Percentiles rank a stretch among this genome's conserved stretches.
Evolutionary conservation across 2,329 filamentous ascomycete genomes (phyloP).

Genomic region (Verticillium longisporum): DNA sequence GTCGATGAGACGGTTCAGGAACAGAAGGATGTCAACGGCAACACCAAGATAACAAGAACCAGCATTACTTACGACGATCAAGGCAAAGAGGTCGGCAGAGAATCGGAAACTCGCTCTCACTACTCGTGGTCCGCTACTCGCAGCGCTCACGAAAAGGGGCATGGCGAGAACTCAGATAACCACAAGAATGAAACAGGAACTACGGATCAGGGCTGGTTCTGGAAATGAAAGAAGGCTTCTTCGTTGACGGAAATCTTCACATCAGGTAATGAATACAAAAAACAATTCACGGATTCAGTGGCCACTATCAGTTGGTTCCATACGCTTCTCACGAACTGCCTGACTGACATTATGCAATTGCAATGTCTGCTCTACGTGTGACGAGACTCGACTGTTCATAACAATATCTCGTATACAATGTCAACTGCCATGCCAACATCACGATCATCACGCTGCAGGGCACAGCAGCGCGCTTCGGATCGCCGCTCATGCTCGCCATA

Average conservation of each 20-base stretch:
- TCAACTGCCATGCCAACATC: too few species aligned
- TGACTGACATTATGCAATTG: too few species aligned
- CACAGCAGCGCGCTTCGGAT: too few species aligned
- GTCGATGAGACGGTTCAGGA: constrained; percentile 9
- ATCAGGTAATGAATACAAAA: neutral
- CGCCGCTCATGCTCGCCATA: too few species aligned
- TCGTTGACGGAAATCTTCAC: neutral
- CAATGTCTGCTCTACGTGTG: neutral
- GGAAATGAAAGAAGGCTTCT: neutral
- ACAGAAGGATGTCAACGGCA: constrained; percentile 9
- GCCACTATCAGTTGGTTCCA: too few species aligned
- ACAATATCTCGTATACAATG: too few species aligned
- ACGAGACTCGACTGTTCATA: neutral
- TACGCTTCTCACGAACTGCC: too few species aligned
- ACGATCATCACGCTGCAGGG: too few species aligned
- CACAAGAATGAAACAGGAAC: neutral
- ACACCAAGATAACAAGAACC: constrained; percentile 7
- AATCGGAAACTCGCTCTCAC: constrained; percentile 8
- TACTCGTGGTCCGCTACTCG: constrained; percentile 8
- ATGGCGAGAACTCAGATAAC: neutral
- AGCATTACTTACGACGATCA: constrained; percentile 10
- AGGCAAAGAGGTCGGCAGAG: constrained; percentile 9
- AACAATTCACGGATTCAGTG: neutral
- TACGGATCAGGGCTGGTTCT: neutral
- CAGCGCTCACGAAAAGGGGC: constrained; percentile 1